Evolutionary conservation across 2,329 filamentous ascomycete species (phyloP).

Genomic region (Tetracladium maxilliforme): DNA sequence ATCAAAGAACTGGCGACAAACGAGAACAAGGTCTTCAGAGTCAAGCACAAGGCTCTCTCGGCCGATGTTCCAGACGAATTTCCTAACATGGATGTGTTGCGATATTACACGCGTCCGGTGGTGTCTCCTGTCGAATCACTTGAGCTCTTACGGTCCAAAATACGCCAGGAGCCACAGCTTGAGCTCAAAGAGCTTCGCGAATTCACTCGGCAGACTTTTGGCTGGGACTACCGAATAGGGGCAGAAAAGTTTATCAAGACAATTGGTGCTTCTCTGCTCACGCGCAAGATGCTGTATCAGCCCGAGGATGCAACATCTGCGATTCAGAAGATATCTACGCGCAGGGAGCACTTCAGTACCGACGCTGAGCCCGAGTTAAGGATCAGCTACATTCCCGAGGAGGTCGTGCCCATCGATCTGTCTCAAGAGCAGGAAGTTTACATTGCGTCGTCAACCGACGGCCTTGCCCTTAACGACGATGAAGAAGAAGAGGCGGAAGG

Average conservation of each 20-base stretch:
- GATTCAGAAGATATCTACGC: constrained; percentile 37
- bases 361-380: constrained; percentile 67
- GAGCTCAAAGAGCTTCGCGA: constrained; percentile 53
- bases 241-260: constrained; percentile 75
- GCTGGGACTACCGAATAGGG: constrained; percentile 67
- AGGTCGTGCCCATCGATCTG: constrained; percentile 67
- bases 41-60: constrained; percentile 59
- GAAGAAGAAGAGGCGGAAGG: constrained; percentile 34
- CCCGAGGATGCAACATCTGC: constrained; percentile 20
- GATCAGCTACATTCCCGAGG: constrained; percentile 60
- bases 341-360: constrained; percentile 53
- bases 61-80: constrained; percentile 69
- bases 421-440: constrained; percentile 53
- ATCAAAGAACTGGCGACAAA: constrained; percentile 71
- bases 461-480: constrained; percentile 48
- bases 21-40: constrained; percentile 65
- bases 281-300: constrained; percentile 36
- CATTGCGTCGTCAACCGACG: constrained; percentile 20
- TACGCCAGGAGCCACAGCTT: constrained; percentile 48
- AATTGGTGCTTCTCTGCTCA: constrained; percentile 62
- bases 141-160: constrained; percentile 31
- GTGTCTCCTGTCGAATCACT: constrained; percentile 52
- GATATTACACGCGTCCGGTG: constrained; percentile 78
- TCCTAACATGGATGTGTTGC: constrained; percentile 62
- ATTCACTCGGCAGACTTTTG: constrained; percentile 69